These are phyloP conservation scores for Gleditsia sinensis DNA, from an alignment of 306 rosid genomes.

Conservation along the genomic window DNA sequence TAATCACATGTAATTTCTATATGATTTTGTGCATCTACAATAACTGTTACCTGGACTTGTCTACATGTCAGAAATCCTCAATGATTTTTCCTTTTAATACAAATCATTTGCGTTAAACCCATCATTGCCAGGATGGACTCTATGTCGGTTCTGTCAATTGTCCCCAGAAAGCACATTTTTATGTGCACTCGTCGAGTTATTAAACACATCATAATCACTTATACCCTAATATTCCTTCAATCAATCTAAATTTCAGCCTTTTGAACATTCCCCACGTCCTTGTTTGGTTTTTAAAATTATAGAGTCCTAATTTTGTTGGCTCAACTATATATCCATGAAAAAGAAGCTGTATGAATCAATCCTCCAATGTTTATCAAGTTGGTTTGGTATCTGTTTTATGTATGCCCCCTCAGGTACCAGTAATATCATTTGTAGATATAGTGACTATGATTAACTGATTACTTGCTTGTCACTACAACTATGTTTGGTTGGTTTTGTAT, in stretches of 20 bases:
- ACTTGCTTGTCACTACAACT: not conserved
- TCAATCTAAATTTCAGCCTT: not conserved
- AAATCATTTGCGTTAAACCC: not conserved
- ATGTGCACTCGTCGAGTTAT: not conserved
- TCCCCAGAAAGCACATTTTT: not conserved
- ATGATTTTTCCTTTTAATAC: not conserved
- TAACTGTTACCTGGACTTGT: not conserved
- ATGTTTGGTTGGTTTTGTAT: not conserved
- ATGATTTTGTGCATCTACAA: slow-evolving; percentile 1
- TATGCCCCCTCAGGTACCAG: not conserved
- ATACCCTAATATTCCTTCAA: not conserved
- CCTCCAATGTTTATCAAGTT: not conserved
- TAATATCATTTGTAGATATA: not conserved
- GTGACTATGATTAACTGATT: not conserved
- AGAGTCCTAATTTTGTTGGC: not conserved
- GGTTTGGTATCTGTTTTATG: not conserved
- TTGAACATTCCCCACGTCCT: not conserved
- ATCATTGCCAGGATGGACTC: not conserved
- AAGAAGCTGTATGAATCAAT: not conserved
- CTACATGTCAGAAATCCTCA: not conserved
- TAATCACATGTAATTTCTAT: not conserved
- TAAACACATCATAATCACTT: not conserved
- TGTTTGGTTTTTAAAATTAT: not conserved
- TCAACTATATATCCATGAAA: not conserved
- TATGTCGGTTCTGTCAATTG: not conserved